These are phyloP conservation scores for Prunus davidiana DNA, from an alignment of 306 rosid species.

Conservation along the genomic window DNA sequence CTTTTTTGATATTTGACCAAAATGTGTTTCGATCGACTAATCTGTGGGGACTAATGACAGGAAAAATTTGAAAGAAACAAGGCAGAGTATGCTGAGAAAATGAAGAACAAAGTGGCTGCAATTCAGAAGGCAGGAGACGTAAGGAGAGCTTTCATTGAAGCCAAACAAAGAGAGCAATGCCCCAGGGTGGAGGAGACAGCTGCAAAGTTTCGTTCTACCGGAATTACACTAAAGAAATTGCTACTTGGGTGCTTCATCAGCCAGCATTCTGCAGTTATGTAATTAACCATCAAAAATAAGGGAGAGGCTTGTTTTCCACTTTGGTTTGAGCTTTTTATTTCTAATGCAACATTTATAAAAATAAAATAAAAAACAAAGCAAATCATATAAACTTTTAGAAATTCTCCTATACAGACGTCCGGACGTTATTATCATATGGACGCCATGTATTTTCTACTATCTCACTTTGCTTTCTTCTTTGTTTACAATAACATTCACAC, in stretches of 20 bases:
- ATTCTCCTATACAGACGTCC: fast-evolving
- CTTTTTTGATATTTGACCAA: not conserved
- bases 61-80: constrained; percentile 33
- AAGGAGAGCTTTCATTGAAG: constrained; percentile 30
- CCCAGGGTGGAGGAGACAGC: constrained; percentile 37
- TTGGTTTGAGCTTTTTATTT: not conserved
- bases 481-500: no score
- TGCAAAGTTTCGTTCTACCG: constrained; percentile 19
- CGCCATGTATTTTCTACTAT: no score
- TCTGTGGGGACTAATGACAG: not conserved
- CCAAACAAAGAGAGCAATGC: constrained; percentile 22
- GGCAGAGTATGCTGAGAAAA: constrained; percentile 36
- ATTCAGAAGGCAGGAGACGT: constrained; percentile 35
- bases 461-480: no score
- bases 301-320: not conserved
- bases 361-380: no score
- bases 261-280: not conserved
- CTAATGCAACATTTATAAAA: not conserved
- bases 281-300: not conserved
- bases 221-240: constrained; percentile 22
- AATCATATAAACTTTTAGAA: no score
- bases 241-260: constrained; percentile 24
- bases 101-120: constrained; percentile 33
- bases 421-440: no score
- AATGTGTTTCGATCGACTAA: not conserved